These are phyloP conservation scores for Talaromyces stipitatus DNA, from an alignment of 495 filamentous ascomycete species.

Conservation along the genomic window DNA sequence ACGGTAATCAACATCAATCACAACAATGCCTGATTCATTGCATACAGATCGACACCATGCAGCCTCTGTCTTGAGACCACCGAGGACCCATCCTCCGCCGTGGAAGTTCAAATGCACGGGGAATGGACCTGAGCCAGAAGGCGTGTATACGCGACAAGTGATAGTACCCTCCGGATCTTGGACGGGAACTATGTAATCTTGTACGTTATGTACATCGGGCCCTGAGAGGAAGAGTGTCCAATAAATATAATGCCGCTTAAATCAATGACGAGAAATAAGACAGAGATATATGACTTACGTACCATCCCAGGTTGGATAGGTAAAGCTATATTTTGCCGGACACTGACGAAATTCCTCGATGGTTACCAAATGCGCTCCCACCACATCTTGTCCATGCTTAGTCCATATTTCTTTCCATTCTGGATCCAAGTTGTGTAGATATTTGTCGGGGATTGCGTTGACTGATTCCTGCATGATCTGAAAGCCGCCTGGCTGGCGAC, in stretches of 20 bases:
- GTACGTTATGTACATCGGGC: slow-evolving; percentile 23
- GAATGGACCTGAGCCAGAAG: slow-evolving; percentile 28
- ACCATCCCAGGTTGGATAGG: slow-evolving; percentile 25
- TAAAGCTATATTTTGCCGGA: slow-evolving; percentile 25
- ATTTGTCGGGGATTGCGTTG: slow-evolving; percentile 11
- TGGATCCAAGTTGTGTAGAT: slow-evolving; percentile 8
- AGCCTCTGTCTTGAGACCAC: slow-evolving; percentile 30
- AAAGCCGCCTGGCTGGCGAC: not conserved
- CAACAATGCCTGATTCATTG: slow-evolving; percentile 28
- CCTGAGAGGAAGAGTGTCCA: slow-evolving; percentile 4
- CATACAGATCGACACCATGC: slow-evolving; percentile 35
- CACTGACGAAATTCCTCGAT: slow-evolving; percentile 27
- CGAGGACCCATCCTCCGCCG: slow-evolving; percentile 39
- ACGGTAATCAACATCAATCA: slow-evolving; percentile 35
- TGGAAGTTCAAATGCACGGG: slow-evolving; percentile 39
- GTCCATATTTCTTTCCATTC: slow-evolving; percentile 15
- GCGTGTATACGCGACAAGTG: slow-evolving; percentile 28
- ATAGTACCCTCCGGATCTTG: slow-evolving; percentile 24
- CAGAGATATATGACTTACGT: slow-evolving; percentile 5
- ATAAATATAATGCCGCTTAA: not conserved
- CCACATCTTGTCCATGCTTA: slow-evolving; percentile 10
- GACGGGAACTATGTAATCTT: slow-evolving; percentile 24
- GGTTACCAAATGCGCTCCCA: slow-evolving; percentile 15
- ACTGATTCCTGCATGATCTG: not conserved
- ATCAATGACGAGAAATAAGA: too few species aligned